A percentile compares a stretch with the other conserved stretches of the same genome.
Evolutionary conservation across 192 early-diverging fungal genomes (phyloP).

Genomic region (Gonapodya sp.): DNA sequence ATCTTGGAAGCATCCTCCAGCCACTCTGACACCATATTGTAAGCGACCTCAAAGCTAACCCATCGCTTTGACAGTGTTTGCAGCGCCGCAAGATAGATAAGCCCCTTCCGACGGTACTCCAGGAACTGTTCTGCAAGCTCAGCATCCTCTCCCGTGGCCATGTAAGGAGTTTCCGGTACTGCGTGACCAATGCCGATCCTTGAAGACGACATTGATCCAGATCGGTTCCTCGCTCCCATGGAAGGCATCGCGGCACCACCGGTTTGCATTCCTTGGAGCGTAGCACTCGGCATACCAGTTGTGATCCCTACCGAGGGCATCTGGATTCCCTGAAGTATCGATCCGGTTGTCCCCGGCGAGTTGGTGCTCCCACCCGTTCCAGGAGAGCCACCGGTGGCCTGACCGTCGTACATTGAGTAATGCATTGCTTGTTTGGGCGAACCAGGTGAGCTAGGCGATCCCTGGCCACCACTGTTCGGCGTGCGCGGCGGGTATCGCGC

Average conservation of each 20-base stretch:
- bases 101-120: background rate
- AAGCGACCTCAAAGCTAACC: background rate
- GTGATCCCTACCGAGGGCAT: background rate
- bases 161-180: background rate
- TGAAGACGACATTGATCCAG: background rate
- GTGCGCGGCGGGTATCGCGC: background rate
- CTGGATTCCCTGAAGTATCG: background rate
- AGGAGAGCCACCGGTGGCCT: background rate
- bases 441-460: background rate
- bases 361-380: background rate
- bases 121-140: background rate
- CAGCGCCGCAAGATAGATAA: background rate
- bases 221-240: background rate
- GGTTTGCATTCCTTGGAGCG: background rate
- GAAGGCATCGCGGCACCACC: background rate
- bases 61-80: background rate
- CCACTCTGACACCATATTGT: background rate
- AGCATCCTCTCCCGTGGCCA: background rate
- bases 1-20: background rate
- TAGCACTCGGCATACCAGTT: background rate
- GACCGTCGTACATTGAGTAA: background rate
- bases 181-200: background rate
- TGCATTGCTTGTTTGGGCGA: background rate
- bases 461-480: background rate
- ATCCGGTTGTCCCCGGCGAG: background rate